These are phyloP conservation scores for Tulasnella sp. DNA, from an alignment of 768 basidiomycete species.

Conservation along the genomic window DNA sequence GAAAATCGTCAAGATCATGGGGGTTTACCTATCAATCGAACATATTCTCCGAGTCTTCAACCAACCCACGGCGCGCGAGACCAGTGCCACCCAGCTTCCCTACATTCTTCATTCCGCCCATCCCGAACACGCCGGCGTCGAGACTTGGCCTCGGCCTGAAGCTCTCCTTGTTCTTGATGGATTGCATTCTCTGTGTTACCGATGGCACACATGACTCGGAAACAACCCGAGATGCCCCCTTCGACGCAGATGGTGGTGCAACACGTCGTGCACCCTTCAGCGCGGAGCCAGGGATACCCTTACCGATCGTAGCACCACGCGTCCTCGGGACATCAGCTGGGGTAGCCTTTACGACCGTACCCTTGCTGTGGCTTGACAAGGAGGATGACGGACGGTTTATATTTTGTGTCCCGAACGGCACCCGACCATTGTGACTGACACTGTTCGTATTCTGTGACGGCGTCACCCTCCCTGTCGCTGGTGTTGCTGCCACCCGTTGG, in stretches of 20 bases:
- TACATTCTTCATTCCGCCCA: slow-evolving; percentile 9
- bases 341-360: neutral
- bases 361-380: neutral
- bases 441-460: neutral
- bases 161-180: slow-evolving; percentile 45
- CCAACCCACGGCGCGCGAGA: no score
- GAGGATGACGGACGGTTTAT: slow-evolving; percentile 2
- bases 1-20: neutral
- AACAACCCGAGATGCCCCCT: neutral
- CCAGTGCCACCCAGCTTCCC: slow-evolving; percentile 7
- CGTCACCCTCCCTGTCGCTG: neutral
- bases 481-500: neutral
- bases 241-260: neutral
- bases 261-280: neutral
- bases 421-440: neutral
- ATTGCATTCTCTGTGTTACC: neutral
- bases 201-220: neutral
- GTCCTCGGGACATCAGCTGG: neutral
- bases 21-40: neutral
- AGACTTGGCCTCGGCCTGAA: slow-evolving; percentile 71
- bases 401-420: slow-evolving; percentile 4
- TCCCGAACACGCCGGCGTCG: slow-evolving; percentile 31
- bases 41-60: no score
- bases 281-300: neutral
- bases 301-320: neutral